A percentile compares a stretch with the other conserved stretches of the same genome.
Evolutionary conservation across 202 grass and related monocot genomes (phyloP).

Genomic region (Hordeum pubiflorum): DNA sequence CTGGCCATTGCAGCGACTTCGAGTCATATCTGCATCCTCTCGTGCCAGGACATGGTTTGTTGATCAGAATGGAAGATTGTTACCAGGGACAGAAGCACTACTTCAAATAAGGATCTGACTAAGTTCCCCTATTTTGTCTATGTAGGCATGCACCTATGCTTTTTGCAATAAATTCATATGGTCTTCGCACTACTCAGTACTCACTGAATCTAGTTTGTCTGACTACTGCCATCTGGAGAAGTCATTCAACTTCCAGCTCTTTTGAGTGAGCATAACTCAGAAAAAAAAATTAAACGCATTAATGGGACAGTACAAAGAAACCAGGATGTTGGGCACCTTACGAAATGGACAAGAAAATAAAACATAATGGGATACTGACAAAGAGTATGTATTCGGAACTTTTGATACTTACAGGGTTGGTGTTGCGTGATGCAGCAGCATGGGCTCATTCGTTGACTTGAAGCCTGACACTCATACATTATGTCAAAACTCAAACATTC

Average conservation of each 20-base stretch:
- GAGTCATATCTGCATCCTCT: conserved; percentile 33
- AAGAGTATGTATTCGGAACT: not conserved
- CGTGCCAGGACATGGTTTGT: conserved; percentile 31
- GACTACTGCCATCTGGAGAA: not conserved
- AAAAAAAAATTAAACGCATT: not conserved
- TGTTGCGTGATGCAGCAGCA: not conserved
- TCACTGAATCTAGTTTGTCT: not conserved
- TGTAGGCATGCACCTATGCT: not conserved
- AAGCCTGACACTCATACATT: not conserved
- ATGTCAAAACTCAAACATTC: not conserved
- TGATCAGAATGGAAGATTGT: conserved; percentile 41
- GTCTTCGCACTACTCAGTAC: not conserved
- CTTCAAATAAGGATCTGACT: conserved; percentile 51
- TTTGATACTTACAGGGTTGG: not conserved
- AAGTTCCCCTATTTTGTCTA: not conserved
- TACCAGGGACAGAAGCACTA: conserved; percentile 59
- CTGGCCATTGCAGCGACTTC: conserved; percentile 65
- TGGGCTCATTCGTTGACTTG: not conserved
- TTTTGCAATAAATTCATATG: not conserved
- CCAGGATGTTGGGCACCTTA: not conserved
- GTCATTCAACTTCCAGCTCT: not conserved
- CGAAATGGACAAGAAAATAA: not conserved
- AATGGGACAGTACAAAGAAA: not conserved
- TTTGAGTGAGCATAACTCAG: not conserved
- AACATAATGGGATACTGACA: not conserved